These are phyloP conservation scores for Mycena amicta DNA, from an alignment of 768 basidiomycete species.

Conservation along the genomic window DNA sequence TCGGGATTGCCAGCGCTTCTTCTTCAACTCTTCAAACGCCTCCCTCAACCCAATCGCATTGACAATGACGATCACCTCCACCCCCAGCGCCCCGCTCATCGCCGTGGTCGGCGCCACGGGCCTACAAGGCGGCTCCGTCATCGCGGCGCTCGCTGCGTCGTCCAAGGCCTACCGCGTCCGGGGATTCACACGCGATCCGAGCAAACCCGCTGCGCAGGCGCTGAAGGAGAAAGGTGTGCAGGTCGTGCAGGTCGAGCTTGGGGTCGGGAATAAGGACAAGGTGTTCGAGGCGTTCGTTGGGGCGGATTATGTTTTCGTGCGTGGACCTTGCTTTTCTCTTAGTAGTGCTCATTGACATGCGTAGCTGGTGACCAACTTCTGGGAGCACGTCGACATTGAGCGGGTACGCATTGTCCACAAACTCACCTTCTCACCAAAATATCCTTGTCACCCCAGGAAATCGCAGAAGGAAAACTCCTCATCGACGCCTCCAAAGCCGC, in stretches of 20 bases:
- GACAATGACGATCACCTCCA: conserved; percentile 16
- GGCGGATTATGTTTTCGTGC: conserved; percentile 11
- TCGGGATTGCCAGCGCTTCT: too few relatives aligned
- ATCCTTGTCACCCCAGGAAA: conserved; percentile 6
- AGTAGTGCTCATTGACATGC: neutral
- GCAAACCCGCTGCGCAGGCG: conserved; percentile 6
- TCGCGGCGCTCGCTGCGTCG: conserved; percentile 15
- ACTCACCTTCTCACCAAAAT: neutral
- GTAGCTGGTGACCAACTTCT: conserved; percentile 17
- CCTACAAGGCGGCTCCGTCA: conserved; percentile 20
- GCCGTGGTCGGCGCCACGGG: conserved; percentile 18
- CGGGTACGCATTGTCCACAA: neutral
- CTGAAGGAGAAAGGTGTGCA: conserved; percentile 9
- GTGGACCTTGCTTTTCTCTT: neutral
- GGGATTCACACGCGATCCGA: conserved; percentile 16
- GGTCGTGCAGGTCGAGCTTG: conserved; percentile 7
- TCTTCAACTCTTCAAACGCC: neutral
- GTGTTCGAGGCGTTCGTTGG: conserved; percentile 10
- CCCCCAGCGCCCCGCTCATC: conserved; percentile 6
- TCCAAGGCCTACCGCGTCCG: conserved; percentile 17
- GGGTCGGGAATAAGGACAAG: conserved; percentile 2
- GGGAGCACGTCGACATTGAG: conserved; percentile 17
- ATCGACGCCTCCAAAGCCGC: conserved; percentile 14
- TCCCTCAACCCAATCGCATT: too few relatives aligned
- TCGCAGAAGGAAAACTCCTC: conserved; percentile 17